Conservation (phyloP, 2,329 filamentous ascomycete genomes). For the Exutisphaerella laricina region DNA sequence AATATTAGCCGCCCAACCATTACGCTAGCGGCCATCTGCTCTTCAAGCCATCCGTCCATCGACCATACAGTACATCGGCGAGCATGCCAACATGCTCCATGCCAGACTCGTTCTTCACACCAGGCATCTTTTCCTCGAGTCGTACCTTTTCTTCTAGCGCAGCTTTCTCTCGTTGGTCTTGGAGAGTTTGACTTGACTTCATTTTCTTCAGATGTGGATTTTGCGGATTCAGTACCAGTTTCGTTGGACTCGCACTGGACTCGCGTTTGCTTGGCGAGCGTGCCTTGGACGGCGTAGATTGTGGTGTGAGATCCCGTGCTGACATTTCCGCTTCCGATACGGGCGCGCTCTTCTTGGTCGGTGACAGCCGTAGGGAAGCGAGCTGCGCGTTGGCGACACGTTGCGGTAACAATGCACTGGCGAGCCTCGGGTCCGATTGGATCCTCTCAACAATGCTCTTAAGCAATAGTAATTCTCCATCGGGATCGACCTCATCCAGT, state of each 20-base stretch:
- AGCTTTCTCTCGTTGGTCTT: slow-evolving; percentile 44
- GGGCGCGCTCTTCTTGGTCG: slow-evolving; percentile 22
- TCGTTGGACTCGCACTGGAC: slow-evolving; percentile 42
- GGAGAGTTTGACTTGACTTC: slow-evolving; percentile 41
- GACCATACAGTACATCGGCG: slow-evolving; percentile 81
- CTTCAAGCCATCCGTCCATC: slow-evolving; percentile 81
- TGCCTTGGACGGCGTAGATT: slow-evolving; percentile 27
- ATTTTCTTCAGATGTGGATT: slow-evolving; percentile 83
- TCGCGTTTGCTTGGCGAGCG: slow-evolving; percentile 24
- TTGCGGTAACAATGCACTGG: slow-evolving; percentile 40
- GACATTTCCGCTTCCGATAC: slow-evolving; percentile 18
- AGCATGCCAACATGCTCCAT: slow-evolving; percentile 92
- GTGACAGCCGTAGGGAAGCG: slow-evolving; percentile 28
- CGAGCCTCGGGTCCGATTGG: slow-evolving; percentile 62
- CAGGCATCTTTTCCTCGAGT: slow-evolving; percentile 50
- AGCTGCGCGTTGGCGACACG: slow-evolving; percentile 34
- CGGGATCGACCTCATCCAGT: slow-evolving; percentile 81
- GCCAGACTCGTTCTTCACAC: slow-evolving; percentile 54
- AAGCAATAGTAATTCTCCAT: slow-evolving; percentile 81
- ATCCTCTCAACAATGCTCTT: slow-evolving; percentile 70
- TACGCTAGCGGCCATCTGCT: slow-evolving; percentile 37
- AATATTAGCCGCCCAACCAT: slow-evolving; percentile 1
- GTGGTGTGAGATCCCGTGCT: slow-evolving; percentile 22
- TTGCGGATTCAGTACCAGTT: slow-evolving; percentile 70
- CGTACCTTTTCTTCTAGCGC: slow-evolving; percentile 48